phyloP scores from a whole-genome alignment of 176 grass and related monocot genomes.

The Bolboschoenus planiculmis region DNA sequence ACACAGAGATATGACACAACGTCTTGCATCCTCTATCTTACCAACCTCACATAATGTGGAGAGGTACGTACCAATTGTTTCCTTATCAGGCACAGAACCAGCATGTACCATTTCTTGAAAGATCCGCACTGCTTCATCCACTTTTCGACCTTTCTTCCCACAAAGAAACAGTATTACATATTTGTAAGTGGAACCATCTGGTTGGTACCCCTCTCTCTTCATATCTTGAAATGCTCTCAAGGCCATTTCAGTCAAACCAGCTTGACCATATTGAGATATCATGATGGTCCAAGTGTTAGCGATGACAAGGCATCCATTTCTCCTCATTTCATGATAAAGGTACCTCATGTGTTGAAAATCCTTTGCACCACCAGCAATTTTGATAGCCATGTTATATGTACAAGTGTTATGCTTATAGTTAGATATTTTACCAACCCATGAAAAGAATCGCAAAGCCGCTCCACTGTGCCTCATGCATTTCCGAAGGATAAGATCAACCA shows the following conservation, averaged over 20 bases:
- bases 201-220: slow-evolving; percentile 48
- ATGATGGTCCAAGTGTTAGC: slow-evolving; percentile 80
- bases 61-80: slow-evolving; percentile 48
- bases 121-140: slow-evolving; percentile 50
- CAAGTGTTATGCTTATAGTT: slow-evolving; percentile 48
- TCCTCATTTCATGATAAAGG: slow-evolving; percentile 73
- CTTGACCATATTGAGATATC: slow-evolving; percentile 78
- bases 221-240: slow-evolving; percentile 51
- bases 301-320: slow-evolving; percentile 36
- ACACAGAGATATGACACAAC: slow-evolving; percentile 43
- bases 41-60: slow-evolving; percentile 55
- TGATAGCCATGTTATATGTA: slow-evolving; percentile 77
- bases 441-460: slow-evolving; percentile 69
- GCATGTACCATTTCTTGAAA: slow-evolving; percentile 68
- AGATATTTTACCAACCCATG: slow-evolving; percentile 44
- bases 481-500: slow-evolving; percentile 53
- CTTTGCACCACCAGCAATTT: slow-evolving; percentile 67
- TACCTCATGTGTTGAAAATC: slow-evolving; percentile 83
- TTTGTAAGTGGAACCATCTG: slow-evolving; percentile 51
- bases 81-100: slow-evolving; percentile 47
- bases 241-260: slow-evolving; percentile 64
- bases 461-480: slow-evolving; percentile 41
- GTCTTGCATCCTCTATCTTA: slow-evolving; percentile 47
- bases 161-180: slow-evolving; percentile 70
- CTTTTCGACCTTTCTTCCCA: slow-evolving; percentile 52